Evolutionary conservation across 139 green algal genomes (phyloP).

Genomic region (Chlamydomonas asymmetrica): DNA sequence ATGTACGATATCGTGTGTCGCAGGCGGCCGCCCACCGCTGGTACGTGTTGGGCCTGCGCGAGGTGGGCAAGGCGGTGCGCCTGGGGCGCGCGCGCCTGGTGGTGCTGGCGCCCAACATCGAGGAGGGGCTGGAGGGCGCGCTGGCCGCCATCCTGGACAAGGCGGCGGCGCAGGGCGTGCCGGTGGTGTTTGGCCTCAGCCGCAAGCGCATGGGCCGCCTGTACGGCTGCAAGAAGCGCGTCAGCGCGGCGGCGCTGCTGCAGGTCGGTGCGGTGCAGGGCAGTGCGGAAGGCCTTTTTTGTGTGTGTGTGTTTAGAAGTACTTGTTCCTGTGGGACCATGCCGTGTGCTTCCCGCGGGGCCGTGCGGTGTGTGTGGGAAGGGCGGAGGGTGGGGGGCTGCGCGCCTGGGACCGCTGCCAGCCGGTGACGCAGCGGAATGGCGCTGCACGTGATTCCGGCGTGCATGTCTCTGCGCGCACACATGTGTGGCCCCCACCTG

Average conservation of each 20-base stretch:
- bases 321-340: too few species aligned
- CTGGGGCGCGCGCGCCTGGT: conserved; percentile 44
- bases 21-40: conserved; percentile 37
- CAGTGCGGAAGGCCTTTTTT: too few species aligned
- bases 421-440: too few species aligned
- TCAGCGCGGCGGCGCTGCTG: conserved; percentile 76
- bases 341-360: too few species aligned
- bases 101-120: conserved; percentile 81
- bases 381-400: too few species aligned
- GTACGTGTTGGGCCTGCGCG: conserved; percentile 61
- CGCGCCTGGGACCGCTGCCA: too few species aligned
- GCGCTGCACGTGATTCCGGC: too few species aligned
- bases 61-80: conserved; percentile 78
- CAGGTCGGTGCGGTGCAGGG: too few species aligned
- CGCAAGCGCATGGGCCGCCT: conserved; percentile 79
- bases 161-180: conserved; percentile 39
- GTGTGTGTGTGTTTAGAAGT: too few species aligned
- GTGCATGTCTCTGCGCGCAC: too few species aligned
- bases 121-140: conserved; percentile 58
- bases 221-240: conserved; percentile 79
- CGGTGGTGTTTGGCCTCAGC: conserved; percentile 76
- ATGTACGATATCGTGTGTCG: not conserved
- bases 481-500: too few species aligned
- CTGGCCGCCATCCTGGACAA: conserved; percentile 63
- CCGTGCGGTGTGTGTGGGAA: too few species aligned